Percentiles rank a stretch among this genome's conserved stretches.
These are phyloP conservation scores for Diplogelasinospora grovesii DNA, from an alignment of 495 filamentous ascomycete species.

Conservation along the genomic window DNA sequence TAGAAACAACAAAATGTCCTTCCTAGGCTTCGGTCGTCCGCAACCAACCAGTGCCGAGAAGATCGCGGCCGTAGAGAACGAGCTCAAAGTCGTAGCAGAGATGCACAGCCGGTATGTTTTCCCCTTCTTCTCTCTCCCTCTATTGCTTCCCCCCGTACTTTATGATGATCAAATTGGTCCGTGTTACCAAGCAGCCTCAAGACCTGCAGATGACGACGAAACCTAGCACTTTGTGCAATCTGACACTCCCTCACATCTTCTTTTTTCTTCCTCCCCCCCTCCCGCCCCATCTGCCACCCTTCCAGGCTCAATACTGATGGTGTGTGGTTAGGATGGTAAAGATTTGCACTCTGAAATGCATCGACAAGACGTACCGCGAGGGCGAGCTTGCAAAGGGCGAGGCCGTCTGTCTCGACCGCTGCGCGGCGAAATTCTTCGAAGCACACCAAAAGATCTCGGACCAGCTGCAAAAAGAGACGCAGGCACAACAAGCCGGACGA, in stretches of 20 bases:
- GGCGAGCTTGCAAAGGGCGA: slow-evolving; percentile 96
- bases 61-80: slow-evolving; percentile 87
- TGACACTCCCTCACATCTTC: background rate
- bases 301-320: no score
- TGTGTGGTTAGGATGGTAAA: slow-evolving; percentile 78
- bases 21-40: slow-evolving; percentile 81
- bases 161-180: no score
- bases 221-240: no score
- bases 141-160: no score
- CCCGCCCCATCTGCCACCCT: no score
- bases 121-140: background rate
- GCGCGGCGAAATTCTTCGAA: slow-evolving; percentile 95
- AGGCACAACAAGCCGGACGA: no score
- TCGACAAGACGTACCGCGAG: slow-evolving; percentile 87
- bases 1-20: slow-evolving; percentile 65
- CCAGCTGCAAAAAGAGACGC: slow-evolving; percentile 44
- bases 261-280: background rate
- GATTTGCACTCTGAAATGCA: slow-evolving; percentile 88
- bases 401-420: slow-evolving; percentile 93
- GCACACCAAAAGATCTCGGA: slow-evolving; percentile 86
- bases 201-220: no score
- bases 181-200: no score
- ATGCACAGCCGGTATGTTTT: slow-evolving; percentile 85
- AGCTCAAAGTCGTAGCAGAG: slow-evolving; percentile 89
- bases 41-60: slow-evolving; percentile 93